These are phyloP conservation scores for Talaromyces ruber DNA, from an alignment of 495 filamentous ascomycete genomes.

Conservation along the genomic window DNA sequence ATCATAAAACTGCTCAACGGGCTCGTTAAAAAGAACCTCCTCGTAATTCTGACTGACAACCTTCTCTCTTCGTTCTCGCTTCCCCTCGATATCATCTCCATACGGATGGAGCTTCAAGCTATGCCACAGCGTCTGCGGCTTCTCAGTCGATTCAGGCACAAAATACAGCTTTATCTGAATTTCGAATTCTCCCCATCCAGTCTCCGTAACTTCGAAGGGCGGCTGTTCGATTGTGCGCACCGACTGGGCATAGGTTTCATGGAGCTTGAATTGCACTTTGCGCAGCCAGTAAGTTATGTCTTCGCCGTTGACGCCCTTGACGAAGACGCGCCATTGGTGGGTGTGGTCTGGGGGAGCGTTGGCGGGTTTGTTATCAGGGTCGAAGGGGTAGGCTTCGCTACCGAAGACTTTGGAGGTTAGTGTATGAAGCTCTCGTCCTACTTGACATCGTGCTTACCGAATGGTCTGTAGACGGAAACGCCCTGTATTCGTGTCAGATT, in stretches of 20 bases:
- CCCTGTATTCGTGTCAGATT: slow-evolving; percentile 35
- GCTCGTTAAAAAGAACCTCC: slow-evolving; percentile 93
- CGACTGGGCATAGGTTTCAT: slow-evolving; percentile 87
- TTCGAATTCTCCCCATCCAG: slow-evolving; percentile 97
- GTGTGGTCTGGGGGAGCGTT: slow-evolving; percentile 68
- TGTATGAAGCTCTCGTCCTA: slow-evolving; percentile 6
- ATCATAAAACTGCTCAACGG: slow-evolving; percentile 81
- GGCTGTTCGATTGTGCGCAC: slow-evolving; percentile 68
- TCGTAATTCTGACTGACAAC: slow-evolving; percentile 76
- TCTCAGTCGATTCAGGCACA: slow-evolving; percentile 73
- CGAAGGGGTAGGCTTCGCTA: slow-evolving; percentile 66
- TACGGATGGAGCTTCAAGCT: slow-evolving; percentile 87
- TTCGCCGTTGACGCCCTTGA: slow-evolving; percentile 73
- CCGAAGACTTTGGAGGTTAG: slow-evolving; percentile 53
- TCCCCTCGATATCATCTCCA: slow-evolving; percentile 67
- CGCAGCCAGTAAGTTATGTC: slow-evolving; percentile 94
- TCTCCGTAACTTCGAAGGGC: slow-evolving; percentile 82
- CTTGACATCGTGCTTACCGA: slow-evolving; percentile 33
- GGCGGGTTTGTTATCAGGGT: slow-evolving; percentile 58
- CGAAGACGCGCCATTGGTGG: slow-evolving; percentile 89
- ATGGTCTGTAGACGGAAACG: slow-evolving; percentile 66
- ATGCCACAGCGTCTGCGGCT: slow-evolving; percentile 85
- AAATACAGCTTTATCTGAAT: slow-evolving; percentile 92
- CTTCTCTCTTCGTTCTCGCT: slow-evolving; percentile 53
- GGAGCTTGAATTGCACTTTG: slow-evolving; percentile 94